Evolutionary conservation across 495 filamentous ascomycete species (phyloP).

Genomic region (Xylaria intraflava): DNA sequence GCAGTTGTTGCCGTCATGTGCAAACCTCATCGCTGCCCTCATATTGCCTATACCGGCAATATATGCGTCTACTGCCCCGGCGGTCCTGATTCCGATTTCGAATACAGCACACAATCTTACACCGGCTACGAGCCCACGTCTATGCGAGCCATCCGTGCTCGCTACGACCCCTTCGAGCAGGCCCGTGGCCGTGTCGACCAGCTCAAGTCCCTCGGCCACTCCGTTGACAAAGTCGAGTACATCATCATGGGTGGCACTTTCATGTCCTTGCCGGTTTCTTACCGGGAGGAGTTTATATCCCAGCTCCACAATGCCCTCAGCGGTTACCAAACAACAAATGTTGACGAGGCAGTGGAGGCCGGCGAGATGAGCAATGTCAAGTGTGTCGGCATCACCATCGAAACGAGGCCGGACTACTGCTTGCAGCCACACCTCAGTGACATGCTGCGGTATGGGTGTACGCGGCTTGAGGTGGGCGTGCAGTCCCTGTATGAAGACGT

Average conservation of each 20-base stretch:
- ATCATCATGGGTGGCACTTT: slow-evolving; percentile 99
- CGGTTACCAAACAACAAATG: slow-evolving; percentile 82
- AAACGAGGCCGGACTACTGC: slow-evolving; percentile 95
- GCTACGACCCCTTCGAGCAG: slow-evolving; percentile 98
- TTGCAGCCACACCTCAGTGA: slow-evolving; percentile 81
- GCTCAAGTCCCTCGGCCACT: slow-evolving; percentile 88
- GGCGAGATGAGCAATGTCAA: slow-evolving; percentile 93
- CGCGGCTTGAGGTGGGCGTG: slow-evolving; percentile 87
- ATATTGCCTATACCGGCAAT: slow-evolving; percentile 96
- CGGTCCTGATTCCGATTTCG: slow-evolving; percentile 94
- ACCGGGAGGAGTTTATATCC: slow-evolving; percentile 86
- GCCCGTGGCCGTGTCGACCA: slow-evolving; percentile 93
- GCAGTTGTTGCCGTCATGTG: slow-evolving; percentile 99
- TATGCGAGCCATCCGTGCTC: slow-evolving; percentile 94
- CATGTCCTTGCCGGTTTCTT: slow-evolving; percentile 86
- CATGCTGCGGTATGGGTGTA: slow-evolving; percentile 97
- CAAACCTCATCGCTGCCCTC: slow-evolving; percentile 95
- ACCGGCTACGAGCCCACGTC: slow-evolving; percentile 97
- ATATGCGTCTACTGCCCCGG: slow-evolving; percentile 99
- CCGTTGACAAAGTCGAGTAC: slow-evolving; percentile 98
- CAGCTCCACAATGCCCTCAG: slow-evolving; percentile 94
- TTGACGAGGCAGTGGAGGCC: slow-evolving; percentile 88
- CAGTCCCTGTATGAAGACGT: slow-evolving; percentile 98
- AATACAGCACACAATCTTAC: slow-evolving; percentile 97
- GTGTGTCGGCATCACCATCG: slow-evolving; percentile 97